These are phyloP conservation scores for Artemisia annua DNA, from an alignment of 129 eudicot species.

Conservation along the genomic window DNA sequence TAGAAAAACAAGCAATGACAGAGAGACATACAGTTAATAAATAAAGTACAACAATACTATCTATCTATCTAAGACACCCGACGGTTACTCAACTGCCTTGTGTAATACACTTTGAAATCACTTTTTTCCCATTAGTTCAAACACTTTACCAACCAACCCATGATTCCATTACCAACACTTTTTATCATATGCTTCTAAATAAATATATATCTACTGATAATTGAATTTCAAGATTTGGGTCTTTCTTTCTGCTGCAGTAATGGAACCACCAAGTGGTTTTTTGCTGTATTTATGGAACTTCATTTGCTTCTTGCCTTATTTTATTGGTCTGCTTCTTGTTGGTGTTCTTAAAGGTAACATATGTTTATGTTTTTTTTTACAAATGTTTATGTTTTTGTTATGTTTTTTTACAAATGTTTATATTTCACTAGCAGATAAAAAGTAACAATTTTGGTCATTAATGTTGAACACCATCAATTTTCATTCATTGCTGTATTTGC, in stretches of 20 bases:
- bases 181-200: too few species aligned
- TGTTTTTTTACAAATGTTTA: not conserved
- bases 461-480: too few species aligned
- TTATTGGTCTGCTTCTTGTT: conserved; percentile 78
- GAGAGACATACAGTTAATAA: conserved; percentile 3
- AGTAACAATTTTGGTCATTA: not conserved
- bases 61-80: conserved; percentile 13
- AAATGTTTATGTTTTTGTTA: not conserved
- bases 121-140: conserved; percentile 10
- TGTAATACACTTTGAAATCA: conserved; percentile 7
- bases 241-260: conserved; percentile 44
- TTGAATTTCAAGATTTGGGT: conserved; percentile 15
- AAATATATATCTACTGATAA: too few species aligned
- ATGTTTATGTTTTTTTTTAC: not conserved
- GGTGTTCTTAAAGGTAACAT: conserved; percentile 78
- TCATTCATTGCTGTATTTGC: too few species aligned
- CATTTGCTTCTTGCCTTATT: conserved; percentile 79
- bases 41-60: not conserved
- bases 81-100: conserved; percentile 45
- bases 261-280: conserved; percentile 65
- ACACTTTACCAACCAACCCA: conserved; percentile 26
- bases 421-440: not conserved
- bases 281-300: conserved; percentile 68
- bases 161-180: not conserved
- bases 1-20: not conserved